Evolutionary conservation across 768 basidiomycete genomes (phyloP), one percentile per base, ranked within the genome.

Genomic region (Leucocoprinus birnbaumii): DNA sequence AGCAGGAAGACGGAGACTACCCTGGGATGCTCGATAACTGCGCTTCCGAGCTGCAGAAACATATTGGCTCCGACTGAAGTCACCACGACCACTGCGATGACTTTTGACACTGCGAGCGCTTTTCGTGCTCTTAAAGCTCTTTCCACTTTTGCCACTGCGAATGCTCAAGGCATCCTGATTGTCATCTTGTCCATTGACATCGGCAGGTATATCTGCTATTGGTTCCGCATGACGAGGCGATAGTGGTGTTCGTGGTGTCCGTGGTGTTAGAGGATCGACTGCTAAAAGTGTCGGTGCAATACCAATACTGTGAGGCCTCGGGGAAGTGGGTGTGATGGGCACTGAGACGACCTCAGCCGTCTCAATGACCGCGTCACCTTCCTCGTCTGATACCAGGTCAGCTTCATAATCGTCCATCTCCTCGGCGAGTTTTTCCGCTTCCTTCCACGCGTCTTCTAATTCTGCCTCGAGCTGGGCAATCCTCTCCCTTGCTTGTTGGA

Each of bases 361-460:
- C 56, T 74, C 74, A 43, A 83, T 80, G 43, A 80, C 65, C 11
- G 73, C 73, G 48, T 66, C 71, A 14, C 62, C 68, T 27, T 73
- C 68, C 31, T 69, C 68, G 50, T 69, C 68, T 46, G 64, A 68
- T 34, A 18, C 34, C 22, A 65, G 63, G 11, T 62, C 71, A 22
- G 65, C 67, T 51, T 85, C 82, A 48, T 83, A 66, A 41, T 82
- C 82, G 64, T 92, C 89, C 62, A 91, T 77, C 64, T 91, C 87
- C 49, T 73, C 66, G 1, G 89, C 91, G 60, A 91, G 73, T 40
- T 79, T 80, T 61, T 89, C 85, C 2, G 89, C 91, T 56, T 86
- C 84, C 45, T 77, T 77, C 91, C 91, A 92, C 0, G 89, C 91
- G 51, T 92, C 91, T 46, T 86, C 83, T 21, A 91, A 73, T 59